Evolutionary conservation across 352 stramenopile species (phyloP), one percentile per base, ranked within the genome.

Genomic region (Peronospora tabacina): DNA sequence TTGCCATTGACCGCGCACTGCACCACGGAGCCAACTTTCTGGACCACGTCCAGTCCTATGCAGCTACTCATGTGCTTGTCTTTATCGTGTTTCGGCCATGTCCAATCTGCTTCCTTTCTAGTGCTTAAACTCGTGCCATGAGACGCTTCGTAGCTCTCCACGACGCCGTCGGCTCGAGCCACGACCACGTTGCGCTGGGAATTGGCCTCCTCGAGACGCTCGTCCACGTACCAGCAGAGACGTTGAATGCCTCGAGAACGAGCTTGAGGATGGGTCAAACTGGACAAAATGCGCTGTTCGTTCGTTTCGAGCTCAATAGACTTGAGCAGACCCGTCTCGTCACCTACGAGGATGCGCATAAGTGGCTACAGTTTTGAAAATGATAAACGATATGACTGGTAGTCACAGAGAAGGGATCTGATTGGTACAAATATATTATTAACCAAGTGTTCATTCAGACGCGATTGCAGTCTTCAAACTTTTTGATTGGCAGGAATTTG

Each of bases 261-360:
- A 33, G 68, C 53, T 61, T 88, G 76, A 12, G 63, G 60, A 37
- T 84, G 46, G 11, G 32, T 28, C 16, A 63, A 62, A 61, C 59
- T 81, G 33, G 50, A 72, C 38, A 86, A 51, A 32, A 89, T 67
- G 40, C 62, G 61, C 69, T 82, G 72, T 61, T 87, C 71, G 42
- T 69, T 73, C 52, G 68, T 82, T 65, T 93, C 77, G 3, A 90
- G 63, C 63, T 75, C 71, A 20, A 90, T 69, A 26, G 71, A 85
- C 75, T 93, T 93, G 60, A 90, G 58, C 51, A 93, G 50, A 7
- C 82, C 82, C 1, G 76, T 90, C 61, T 93, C 82, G 63, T 93
- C 82, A 43, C 71, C 82, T 32, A 87, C 68, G 13, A 93, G 41
- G 52, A 93, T 68, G 22, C 76, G 77, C 77, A 91, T 90, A 24